A percentile compares a stretch with the other conserved stretches of the same genome.
Evolutionary conservation across 1,139 yeast species (phyloP).

Genomic region (Diutina siamensis): DNA sequence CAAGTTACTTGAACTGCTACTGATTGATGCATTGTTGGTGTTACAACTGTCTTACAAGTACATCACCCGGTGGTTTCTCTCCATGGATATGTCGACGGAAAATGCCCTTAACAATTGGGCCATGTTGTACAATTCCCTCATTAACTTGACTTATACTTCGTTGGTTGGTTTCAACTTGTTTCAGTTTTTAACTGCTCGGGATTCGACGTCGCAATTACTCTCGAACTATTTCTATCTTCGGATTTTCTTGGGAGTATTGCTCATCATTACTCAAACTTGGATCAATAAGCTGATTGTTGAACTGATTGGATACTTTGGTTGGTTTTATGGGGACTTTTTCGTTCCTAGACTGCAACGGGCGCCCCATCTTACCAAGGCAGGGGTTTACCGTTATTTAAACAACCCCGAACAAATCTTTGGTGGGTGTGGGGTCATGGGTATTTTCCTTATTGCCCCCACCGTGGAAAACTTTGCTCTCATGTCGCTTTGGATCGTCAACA

Average conservation of each 20-base stretch:
- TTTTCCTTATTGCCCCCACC: slow-evolving; percentile 52
- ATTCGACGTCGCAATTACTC: slow-evolving; percentile 8
- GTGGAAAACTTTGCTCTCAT: slow-evolving; percentile 46
- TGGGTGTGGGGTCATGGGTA: slow-evolving; percentile 77
- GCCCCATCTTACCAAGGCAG: slow-evolving; percentile 60
- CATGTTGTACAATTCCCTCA: slow-evolving; percentile 47
- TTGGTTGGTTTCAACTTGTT: slow-evolving; percentile 31
- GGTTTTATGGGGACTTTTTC: slow-evolving; percentile 87
- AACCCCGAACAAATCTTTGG: slow-evolving; percentile 81
- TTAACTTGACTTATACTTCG: slow-evolving; percentile 34
- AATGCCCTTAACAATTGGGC: slow-evolving; percentile 75
- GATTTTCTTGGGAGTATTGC: slow-evolving; percentile 41
- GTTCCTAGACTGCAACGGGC: slow-evolving; percentile 31
- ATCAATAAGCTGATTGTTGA: slow-evolving; percentile 61
- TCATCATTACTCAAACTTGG: slow-evolving; percentile 58
- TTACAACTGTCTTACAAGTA: slow-evolving; percentile 53
- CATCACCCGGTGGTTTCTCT: slow-evolving; percentile 57
- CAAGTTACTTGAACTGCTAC: slow-evolving; percentile 41
- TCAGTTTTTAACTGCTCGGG: slow-evolving; percentile 14
- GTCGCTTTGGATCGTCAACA: slow-evolving; percentile 56
- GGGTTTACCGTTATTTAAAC: slow-evolving; percentile 74
- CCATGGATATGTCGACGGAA: slow-evolving; percentile 55
- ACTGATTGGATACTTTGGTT: slow-evolving; percentile 75
- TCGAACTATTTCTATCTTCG: slow-evolving; percentile 39
- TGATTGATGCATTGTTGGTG: slow-evolving; percentile 42